phyloP scores from a whole-genome alignment of 2,329 filamentous ascomycete species.

The Phyllachora maydis region DNA sequence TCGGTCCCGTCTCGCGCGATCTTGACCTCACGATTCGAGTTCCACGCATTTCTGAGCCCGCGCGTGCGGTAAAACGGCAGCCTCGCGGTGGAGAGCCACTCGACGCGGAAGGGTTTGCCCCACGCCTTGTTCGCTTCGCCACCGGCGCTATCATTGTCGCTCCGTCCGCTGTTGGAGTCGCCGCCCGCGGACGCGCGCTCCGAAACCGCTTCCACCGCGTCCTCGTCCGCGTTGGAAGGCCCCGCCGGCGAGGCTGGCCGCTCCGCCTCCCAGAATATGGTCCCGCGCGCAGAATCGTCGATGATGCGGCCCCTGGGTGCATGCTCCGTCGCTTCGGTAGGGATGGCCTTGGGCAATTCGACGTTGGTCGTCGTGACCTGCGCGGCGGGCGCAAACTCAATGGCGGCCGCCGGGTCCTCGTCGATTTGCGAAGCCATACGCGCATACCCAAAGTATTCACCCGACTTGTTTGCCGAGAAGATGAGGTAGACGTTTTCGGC shows the following conservation, averaged over 20 bases:
- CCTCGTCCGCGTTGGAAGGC: no score
- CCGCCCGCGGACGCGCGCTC: slow-evolving; percentile 17
- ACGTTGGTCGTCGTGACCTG: slow-evolving; percentile 34
- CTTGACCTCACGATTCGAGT: slow-evolving; percentile 86
- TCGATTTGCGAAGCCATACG: slow-evolving; percentile 74
- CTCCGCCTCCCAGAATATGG: slow-evolving; percentile 90
- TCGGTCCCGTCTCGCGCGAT: slow-evolving; percentile 91
- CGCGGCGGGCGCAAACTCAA: slow-evolving; percentile 46
- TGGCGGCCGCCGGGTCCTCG: slow-evolving; percentile 48
- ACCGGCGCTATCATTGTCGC: slow-evolving; percentile 18
- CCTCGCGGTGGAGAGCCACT: slow-evolving; percentile 70
- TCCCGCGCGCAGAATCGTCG: slow-evolving; percentile 80
- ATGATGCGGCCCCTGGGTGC: slow-evolving; percentile 75
- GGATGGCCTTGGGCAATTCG: slow-evolving; percentile 60
- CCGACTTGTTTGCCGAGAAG: slow-evolving; percentile 94
- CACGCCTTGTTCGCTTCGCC: slow-evolving; percentile 44
- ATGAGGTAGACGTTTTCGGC: slow-evolving; percentile 76
- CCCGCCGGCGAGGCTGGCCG: no score
- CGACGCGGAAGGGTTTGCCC: slow-evolving; percentile 79
- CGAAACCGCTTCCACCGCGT: slow-evolving; percentile 14
- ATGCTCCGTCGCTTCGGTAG: slow-evolving; percentile 56
- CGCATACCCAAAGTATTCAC: slow-evolving; percentile 91
- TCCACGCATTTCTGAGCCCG: slow-evolving; percentile 82
- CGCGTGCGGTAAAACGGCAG: slow-evolving; percentile 79
- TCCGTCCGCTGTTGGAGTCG: slow-evolving; percentile 15